Conservation (phyloP, 1,284 basidiomycete genomes). For the Naganishia liquefaciens region DNA sequence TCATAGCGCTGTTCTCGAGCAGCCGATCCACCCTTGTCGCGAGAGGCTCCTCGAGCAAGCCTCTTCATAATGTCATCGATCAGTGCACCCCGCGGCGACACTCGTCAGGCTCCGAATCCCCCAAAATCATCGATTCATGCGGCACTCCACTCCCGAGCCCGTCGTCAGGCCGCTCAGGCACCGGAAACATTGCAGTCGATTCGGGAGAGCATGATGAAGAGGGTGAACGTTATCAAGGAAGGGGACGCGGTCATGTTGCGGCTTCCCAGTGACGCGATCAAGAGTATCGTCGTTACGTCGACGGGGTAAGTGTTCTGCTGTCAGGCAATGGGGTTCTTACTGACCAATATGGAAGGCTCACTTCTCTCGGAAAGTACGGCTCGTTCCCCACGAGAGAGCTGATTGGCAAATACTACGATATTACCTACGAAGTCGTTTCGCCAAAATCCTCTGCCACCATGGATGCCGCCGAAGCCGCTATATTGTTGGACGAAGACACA, state of each 20-base stretch:
- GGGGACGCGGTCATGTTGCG: conserved; percentile 55
- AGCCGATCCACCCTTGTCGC: too few relatives aligned
- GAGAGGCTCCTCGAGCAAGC: too few relatives aligned
- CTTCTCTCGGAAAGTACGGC: conserved; percentile 56
- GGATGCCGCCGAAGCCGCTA: conserved; percentile 15
- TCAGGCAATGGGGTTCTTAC: neutral
- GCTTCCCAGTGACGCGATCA: conserved; percentile 55
- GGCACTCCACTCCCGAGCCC: conserved; percentile 19
- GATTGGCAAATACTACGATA: conserved; percentile 55
- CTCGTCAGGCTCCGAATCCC: conserved; percentile 12
- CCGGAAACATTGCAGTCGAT: conserved; percentile 22
- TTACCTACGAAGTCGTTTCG: conserved; percentile 55
- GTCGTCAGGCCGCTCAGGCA: conserved; percentile 20
- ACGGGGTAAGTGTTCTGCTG: conserved; percentile 44
- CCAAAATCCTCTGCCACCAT: conserved; percentile 27
- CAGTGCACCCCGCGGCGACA: neutral
- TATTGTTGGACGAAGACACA: conserved; percentile 21
- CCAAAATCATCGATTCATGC: conserved; percentile 22
- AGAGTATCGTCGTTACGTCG: conserved; percentile 51
- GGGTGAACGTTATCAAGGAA: conserved; percentile 49
- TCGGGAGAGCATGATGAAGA: conserved; percentile 33
- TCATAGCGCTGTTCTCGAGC: too few relatives aligned
- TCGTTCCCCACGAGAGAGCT: conserved; percentile 54
- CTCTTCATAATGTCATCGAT: neutral
- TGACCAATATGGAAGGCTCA: conserved; percentile 39